Evolutionary conservation across 768 basidiomycete species (phyloP).

Genomic region (Gyrodon lividus): DNA sequence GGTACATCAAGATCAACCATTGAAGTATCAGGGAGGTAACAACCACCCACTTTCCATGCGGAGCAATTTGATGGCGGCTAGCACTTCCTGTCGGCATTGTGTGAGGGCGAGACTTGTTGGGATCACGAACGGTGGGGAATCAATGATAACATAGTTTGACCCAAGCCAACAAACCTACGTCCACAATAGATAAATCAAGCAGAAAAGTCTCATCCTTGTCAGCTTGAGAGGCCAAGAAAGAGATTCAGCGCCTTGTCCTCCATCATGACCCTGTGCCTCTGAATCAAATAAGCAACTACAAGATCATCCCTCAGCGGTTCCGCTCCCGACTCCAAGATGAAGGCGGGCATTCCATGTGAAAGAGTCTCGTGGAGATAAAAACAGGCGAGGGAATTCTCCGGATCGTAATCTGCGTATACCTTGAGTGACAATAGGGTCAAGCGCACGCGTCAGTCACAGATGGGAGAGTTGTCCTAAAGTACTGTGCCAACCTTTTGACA

Average conservation of each 20-base stretch:
- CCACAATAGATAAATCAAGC: too few species aligned
- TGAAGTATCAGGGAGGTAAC: too few species aligned
- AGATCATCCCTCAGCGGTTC: constrained; percentile 32
- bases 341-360: constrained; percentile 13
- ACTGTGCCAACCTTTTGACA: constrained; percentile 19
- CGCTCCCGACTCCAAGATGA: constrained; percentile 20
- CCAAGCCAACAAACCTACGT: too few species aligned
- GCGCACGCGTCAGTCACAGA: neutral
- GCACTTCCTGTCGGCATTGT: too few species aligned
- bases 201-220: neutral
- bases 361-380: constrained; percentile 16
- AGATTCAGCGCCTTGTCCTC: constrained; percentile 27
- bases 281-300: constrained; percentile 27
- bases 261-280: constrained; percentile 23
- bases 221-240: constrained; percentile 17
- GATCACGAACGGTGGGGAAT: too few species aligned
- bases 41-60: too few species aligned
- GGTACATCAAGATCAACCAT: too few species aligned
- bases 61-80: too few species aligned
- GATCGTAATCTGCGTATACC: constrained; percentile 27
- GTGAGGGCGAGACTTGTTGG: too few species aligned
- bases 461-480: neutral
- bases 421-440: neutral
- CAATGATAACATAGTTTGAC: too few species aligned
- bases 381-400: constrained; percentile 21